These are phyloP conservation scores for Blakeslea trispora DNA, from an alignment of 371 early-diverging fungal genomes.

Conservation along the genomic window DNA sequence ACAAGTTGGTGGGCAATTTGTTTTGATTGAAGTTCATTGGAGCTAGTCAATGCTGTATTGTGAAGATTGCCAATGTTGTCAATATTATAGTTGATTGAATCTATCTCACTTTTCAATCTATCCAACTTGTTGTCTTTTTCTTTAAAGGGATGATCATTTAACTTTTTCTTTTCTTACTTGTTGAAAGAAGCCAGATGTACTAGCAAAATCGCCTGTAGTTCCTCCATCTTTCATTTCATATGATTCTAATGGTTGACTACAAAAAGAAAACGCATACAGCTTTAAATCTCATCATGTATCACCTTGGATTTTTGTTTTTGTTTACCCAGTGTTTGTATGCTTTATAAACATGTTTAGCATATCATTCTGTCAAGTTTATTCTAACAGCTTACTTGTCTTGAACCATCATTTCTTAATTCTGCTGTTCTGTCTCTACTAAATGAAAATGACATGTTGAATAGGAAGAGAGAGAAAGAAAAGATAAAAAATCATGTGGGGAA, in stretches of 20 bases:
- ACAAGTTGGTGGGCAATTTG: constrained; percentile 34
- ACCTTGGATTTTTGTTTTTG: background rate
- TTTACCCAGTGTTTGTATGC: background rate
- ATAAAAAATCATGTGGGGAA: too few relatives aligned
- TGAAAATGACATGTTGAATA: constrained; percentile 30
- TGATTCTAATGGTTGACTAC: too few relatives aligned
- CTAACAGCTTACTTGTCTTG: background rate
- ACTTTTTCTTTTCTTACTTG: too few relatives aligned
- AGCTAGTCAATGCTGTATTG: constrained; percentile 30
- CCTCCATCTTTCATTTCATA: constrained; percentile 16
- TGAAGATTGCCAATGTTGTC: constrained; percentile 40
- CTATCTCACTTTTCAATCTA: constrained; percentile 30
- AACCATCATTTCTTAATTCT: constrained; percentile 22
- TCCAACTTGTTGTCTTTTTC: constrained; percentile 27
- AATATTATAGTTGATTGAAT: constrained; percentile 32
- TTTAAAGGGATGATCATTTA: background rate
- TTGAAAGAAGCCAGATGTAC: constrained; percentile 2
- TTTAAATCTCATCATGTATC: too few relatives aligned
- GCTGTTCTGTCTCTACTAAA: constrained; percentile 40
- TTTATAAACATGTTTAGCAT: too few relatives aligned
- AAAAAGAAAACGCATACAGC: too few relatives aligned
- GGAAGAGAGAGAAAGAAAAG: constrained; percentile 11
- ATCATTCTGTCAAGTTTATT: too few relatives aligned
- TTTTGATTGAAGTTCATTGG: constrained; percentile 42
- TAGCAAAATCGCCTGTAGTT: background rate